Evolutionary conservation across 805 yeast species (phyloP), one percentile per base, ranked within the genome.

Genomic region (Candida chauliodis): DNA sequence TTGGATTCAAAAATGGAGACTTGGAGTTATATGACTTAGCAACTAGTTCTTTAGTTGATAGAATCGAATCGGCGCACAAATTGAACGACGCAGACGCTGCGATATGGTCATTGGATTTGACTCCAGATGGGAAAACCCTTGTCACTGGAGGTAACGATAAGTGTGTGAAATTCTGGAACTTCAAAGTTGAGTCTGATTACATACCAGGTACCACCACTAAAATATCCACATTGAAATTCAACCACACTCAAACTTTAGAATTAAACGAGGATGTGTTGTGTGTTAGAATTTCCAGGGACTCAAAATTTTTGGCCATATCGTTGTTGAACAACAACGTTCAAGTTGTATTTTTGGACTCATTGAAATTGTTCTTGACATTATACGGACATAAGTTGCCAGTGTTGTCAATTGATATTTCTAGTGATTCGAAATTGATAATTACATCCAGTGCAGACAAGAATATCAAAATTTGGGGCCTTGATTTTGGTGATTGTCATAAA

Each of bases 361-460:
- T 90, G 58, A 93, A 91, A 63, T 84, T 93, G 53, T 93, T 75
- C 63, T 69, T 93, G 47, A 86, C 91, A 53, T 69, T 93, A 43
- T 93, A 93, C 53, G 99, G 99, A 27, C 99, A 93, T 62, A 93
- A 91, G 57, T 73, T 93, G 44, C 99, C 99, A 0, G 99, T 93
- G 2, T 69, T 93, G 38, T 83, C 96, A 2, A 77, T 93, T 48
- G 99, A 93, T 57, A 89, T 93, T 30, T 86, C 98, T 1, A 71
- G 61, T 49, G 99, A 93, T 59, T 81, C 91, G 26, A 91, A 93
- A 60, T 59, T 93, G 49, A 75, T 93, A 44, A 79, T 91, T 38
- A 87, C 98, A 0, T 86, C 96, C 3, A 88, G 97, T 1, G 99
- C 99, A 0, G 99, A 93, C 63, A 93, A 93, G 61, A 93, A 93